These are phyloP conservation scores for Mycena haematopus DNA, from an alignment of 768 basidiomycete species.

Conservation along the genomic window DNA sequence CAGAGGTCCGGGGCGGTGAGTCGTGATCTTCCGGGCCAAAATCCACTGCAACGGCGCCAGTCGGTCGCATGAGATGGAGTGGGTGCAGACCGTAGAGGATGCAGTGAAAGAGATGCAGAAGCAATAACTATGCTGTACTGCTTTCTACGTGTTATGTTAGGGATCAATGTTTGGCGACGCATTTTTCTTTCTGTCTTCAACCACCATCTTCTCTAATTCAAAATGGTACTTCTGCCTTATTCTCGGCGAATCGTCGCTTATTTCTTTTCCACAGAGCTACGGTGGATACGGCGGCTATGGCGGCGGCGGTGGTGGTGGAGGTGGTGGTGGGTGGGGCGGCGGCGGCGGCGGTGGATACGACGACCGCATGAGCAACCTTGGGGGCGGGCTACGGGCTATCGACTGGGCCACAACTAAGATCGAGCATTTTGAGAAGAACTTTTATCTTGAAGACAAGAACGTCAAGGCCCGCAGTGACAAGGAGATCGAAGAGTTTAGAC, in stretches of 20 bases:
- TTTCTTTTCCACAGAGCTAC: constrained; percentile 45
- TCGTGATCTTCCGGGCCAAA: constrained; percentile 65
- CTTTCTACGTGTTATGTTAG: constrained; percentile 5
- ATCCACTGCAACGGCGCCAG: constrained; percentile 69
- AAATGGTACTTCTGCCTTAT: constrained; percentile 29
- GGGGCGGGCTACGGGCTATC: constrained; percentile 79
- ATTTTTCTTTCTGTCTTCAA: constrained; percentile 22
- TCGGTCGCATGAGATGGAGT: constrained; percentile 58
- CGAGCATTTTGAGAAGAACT: constrained; percentile 96
- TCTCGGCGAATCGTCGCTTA: neutral
- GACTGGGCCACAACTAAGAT: constrained; percentile 84
- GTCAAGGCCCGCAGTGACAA: constrained; percentile 78
- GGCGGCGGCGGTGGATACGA: constrained; percentile 63
- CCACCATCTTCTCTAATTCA: constrained; percentile 29
- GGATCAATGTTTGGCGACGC: neutral
- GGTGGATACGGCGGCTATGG: constrained; percentile 42
- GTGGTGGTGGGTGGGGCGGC: constrained; percentile 51
- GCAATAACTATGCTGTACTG: neutral
- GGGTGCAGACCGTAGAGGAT: neutral
- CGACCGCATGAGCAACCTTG: constrained; percentile 83
- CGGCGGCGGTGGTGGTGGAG: constrained; percentile 44
- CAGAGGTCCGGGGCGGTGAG: constrained; percentile 55
- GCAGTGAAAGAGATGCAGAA: neutral
- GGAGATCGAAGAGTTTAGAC: constrained; percentile 89
- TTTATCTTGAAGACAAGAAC: constrained; percentile 89